These are phyloP conservation scores for Podospora pseudoanserina DNA, from an alignment of 495 filamentous ascomycete species.

Conservation along the genomic window DNA sequence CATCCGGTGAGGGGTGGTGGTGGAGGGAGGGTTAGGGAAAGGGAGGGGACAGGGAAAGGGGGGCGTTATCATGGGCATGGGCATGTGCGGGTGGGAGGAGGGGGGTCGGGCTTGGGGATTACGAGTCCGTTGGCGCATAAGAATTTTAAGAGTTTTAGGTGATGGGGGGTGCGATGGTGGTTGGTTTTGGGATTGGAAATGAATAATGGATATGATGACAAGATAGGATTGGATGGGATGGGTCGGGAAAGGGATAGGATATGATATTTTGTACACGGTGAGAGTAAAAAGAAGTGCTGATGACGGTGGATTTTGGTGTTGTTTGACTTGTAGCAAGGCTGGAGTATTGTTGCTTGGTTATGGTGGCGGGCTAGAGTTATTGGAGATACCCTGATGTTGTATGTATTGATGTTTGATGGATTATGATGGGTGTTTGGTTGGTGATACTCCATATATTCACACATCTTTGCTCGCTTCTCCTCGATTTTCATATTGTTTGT, in stretches of 20 bases:
- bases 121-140: conserved; percentile 54
- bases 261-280: background rate
- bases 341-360: background rate
- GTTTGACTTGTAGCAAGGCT: background rate
- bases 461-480: too few relatives aligned
- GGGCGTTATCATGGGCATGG: background rate
- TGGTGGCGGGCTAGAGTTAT: background rate
- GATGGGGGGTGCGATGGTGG: conserved; percentile 6
- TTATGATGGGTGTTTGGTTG: too few relatives aligned
- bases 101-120: conserved; percentile 27
- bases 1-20: conserved; percentile 26
- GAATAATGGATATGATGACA: background rate
- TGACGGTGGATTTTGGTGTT: background rate
- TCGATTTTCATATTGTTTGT: too few relatives aligned
- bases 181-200: background rate
- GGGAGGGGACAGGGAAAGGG: background rate
- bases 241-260: background rate
- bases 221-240: background rate
- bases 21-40: conserved; percentile 58
- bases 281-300: background rate
- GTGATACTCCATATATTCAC: too few relatives aligned
- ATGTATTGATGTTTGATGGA: background rate
- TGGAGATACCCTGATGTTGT: background rate
- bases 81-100: conserved; percentile 18
- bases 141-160: conserved; percentile 55